Percentiles rank a stretch among this genome's conserved stretches.
phyloP scores from a whole-genome alignment of 2,329 filamentous ascomycete genomes.

The Calonectria crousiana region DNA sequence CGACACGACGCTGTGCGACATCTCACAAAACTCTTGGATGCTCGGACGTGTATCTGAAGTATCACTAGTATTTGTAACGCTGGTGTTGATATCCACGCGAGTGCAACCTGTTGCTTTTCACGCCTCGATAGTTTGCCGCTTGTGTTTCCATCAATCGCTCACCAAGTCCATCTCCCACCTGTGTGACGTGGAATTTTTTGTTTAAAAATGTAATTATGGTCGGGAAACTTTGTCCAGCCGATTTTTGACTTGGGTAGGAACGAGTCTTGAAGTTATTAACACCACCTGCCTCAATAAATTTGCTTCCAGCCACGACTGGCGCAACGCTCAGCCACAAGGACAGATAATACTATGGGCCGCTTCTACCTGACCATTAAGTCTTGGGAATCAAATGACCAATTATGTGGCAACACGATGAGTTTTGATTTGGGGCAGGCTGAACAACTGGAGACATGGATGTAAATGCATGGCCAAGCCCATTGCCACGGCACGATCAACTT shows the following conservation, averaged over 20 bases:
- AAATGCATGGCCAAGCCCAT: not conserved
- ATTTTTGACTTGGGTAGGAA: not conserved
- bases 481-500: not conserved
- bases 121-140: not conserved
- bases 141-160: not conserved
- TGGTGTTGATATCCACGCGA: not conserved
- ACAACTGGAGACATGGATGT: not conserved
- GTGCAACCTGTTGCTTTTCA: not conserved
- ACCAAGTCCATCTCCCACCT: not conserved
- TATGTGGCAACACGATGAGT: not conserved
- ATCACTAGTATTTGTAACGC: not conserved
- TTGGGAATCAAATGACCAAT: not conserved
- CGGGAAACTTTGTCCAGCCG: not conserved
- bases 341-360: not conserved
- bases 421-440: not conserved
- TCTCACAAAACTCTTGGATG: not conserved
- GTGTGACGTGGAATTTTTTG: not conserved
- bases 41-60: not conserved
- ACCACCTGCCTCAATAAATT: not conserved
- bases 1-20: not conserved
- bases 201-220: not conserved
- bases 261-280: not conserved
- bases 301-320: not conserved
- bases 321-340: not conserved
- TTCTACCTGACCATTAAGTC: not conserved